These are phyloP conservation scores for Phytopythium mirpurense DNA, from an alignment of 352 stramenopile species.

Conservation along the genomic window DNA sequence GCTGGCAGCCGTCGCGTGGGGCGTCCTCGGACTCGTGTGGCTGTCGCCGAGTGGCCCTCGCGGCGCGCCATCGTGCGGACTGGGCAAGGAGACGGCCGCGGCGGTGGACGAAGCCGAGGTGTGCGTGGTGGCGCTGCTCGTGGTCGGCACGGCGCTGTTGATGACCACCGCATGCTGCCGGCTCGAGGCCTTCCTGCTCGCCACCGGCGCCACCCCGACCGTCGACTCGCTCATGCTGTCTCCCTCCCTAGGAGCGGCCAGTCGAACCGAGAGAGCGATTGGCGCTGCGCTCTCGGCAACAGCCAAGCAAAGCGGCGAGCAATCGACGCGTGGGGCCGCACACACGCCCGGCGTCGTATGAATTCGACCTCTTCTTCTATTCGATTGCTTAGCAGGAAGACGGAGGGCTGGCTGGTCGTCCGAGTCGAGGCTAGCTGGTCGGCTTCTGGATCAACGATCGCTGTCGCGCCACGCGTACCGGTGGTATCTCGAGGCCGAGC, in stretches of 20 bases:
- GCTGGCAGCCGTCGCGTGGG: constrained; percentile 19
- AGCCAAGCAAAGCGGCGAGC: background rate
- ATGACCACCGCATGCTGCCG: constrained; percentile 48
- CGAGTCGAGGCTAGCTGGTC: too few species aligned
- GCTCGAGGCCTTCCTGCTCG: constrained; percentile 45
- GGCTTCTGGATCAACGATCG: too few species aligned
- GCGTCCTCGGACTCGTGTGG: constrained; percentile 14
- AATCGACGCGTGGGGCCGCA: background rate
- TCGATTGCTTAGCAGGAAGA: too few species aligned
- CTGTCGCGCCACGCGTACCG: background rate
- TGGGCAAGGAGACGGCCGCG: background rate
- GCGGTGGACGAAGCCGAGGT: constrained; percentile 7
- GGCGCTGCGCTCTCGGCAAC: background rate
- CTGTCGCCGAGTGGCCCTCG: constrained; percentile 3
- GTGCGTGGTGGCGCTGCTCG: constrained; percentile 27
- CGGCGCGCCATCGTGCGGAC: constrained; percentile 4
- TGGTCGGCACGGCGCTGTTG: constrained; percentile 27
- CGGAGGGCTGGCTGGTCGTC: too few species aligned
- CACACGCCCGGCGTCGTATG: background rate
- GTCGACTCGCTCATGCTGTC: constrained; percentile 37
- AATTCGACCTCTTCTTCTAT: background rate
- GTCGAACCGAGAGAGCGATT: background rate
- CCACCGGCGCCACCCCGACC: constrained; percentile 11
- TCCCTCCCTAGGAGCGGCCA: constrained; percentile 6
- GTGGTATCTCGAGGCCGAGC: background rate